These are phyloP conservation scores for Larix kaempferi DNA, from an alignment of 75 land plant species.

Conservation along the genomic window DNA sequence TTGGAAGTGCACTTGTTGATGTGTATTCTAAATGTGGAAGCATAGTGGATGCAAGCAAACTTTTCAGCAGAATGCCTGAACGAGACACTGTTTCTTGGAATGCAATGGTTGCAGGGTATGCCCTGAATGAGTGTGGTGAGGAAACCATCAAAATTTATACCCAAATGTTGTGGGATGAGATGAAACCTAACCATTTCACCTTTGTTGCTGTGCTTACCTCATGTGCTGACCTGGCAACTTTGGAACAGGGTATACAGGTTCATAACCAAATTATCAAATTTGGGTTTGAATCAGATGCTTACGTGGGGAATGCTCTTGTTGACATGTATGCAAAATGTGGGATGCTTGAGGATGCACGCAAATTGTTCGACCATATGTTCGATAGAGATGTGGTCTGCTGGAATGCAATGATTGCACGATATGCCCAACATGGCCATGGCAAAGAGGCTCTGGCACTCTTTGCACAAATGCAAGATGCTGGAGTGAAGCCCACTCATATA, in stretches of 20 bases:
- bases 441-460: background rate
- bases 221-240: conserved; percentile 43
- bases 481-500: background rate
- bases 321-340: conserved; percentile 81
- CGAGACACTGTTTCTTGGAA: conserved; percentile 61
- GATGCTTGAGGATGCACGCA: conserved; percentile 35
- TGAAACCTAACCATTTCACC: conserved; percentile 26
- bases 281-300: conserved; percentile 41
- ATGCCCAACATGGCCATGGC: conserved; percentile 29
- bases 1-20: conserved; percentile 65
- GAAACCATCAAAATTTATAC: conserved; percentile 47
- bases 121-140: conserved; percentile 34
- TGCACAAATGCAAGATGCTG: background rate
- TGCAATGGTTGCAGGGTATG: conserved; percentile 59
- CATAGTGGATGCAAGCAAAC: conserved; percentile 61
- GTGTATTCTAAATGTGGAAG: conserved; percentile 58
- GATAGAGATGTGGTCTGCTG: conserved; percentile 49
- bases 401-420: conserved; percentile 57
- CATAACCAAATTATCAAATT: conserved; percentile 40
- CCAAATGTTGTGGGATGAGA: background rate
- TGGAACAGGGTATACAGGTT: conserved; percentile 49
- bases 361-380: conserved; percentile 21
- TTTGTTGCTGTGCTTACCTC: conserved; percentile 45
- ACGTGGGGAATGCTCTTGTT: conserved; percentile 45
- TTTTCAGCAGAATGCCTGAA: conserved; percentile 52